A percentile compares a stretch with the other conserved stretches of the same genome.
phyloP scores from a whole-genome alignment of 2,329 filamentous ascomycete species.

The Fusarium transvaalense region DNA sequence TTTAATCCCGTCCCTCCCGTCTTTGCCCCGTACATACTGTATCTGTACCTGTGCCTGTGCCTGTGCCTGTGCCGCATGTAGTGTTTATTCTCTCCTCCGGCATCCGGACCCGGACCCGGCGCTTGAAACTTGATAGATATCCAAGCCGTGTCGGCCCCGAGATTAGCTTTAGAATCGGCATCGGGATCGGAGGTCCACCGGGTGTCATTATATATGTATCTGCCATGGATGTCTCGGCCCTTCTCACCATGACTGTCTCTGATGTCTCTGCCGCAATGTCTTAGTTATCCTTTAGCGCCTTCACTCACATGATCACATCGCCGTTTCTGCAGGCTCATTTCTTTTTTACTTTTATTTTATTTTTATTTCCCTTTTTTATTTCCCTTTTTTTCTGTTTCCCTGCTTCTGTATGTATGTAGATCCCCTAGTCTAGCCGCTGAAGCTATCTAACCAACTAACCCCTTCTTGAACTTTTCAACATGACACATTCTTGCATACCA shows the following conservation, averaged over 20 bases:
- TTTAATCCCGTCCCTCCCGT: too few species aligned
- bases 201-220: neutral
- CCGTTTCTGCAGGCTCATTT: conserved; percentile 19
- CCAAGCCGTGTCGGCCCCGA: conserved; percentile 18
- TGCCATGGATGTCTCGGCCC: conserved; percentile 1
- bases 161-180: conserved; percentile 4
- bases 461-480: conserved; percentile 2
- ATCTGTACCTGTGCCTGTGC: too few species aligned
- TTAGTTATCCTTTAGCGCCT: neutral
- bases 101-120: conserved; percentile 15
- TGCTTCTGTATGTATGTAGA: conserved; percentile 9
- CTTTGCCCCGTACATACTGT: neutral
- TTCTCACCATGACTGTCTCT: neutral
- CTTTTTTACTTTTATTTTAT: neutral
- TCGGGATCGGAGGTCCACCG: conserved; percentile 4
- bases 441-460: neutral
- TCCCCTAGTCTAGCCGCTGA: neutral
- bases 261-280: neutral
- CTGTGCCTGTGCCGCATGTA: too few species aligned
- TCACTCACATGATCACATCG: conserved; percentile 27
- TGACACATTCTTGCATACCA: conserved; percentile 14
- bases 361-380: neutral
- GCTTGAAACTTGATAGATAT: neutral
- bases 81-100: neutral
- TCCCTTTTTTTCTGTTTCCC: neutral